A percentile compares a stretch with the other conserved stretches of the same genome.
These are phyloP conservation scores for Elsinoe necatrix DNA, from an alignment of 2,329 filamentous ascomycete genomes.

Conservation along the genomic window DNA sequence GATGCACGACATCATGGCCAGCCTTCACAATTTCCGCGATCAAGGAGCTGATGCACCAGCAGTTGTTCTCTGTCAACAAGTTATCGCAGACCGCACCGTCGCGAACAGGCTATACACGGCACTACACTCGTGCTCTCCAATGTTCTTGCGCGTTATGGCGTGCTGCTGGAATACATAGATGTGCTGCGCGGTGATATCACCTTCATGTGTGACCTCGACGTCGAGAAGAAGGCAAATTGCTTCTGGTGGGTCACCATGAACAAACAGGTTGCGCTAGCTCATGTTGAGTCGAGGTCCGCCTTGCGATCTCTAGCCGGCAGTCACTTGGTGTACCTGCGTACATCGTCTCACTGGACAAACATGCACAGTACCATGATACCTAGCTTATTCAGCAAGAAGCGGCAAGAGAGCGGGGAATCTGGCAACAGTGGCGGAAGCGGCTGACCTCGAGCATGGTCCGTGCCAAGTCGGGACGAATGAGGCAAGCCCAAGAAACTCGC, in stretches of 20 bases:
- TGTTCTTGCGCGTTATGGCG: neutral
- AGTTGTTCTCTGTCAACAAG: no score
- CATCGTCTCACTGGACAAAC: no score
- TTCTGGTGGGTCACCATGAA: no score
- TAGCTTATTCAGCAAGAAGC: neutral
- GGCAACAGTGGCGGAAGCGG: neutral
- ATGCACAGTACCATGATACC: no score
- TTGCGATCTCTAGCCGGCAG: no score
- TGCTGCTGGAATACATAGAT: neutral
- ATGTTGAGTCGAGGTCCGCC: no score
- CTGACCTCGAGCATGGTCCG: neutral
- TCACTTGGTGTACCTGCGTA: no score
- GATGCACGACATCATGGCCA: no score
- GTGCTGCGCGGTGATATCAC: neutral
- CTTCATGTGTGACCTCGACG: neutral
- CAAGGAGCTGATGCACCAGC: no score
- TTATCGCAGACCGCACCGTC: neutral
- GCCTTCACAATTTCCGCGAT: no score
- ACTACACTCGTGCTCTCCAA: neutral
- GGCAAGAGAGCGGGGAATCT: neutral
- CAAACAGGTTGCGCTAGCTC: no score
- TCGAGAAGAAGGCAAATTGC: neutral
- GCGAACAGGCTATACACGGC: neutral
- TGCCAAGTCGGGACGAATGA: slow-evolving; percentile 3
- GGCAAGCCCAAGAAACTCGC: neutral